Base-by-base conservation (phyloP, 768 basidiomycete species). In the Kwoniella botswanensis region DNA sequence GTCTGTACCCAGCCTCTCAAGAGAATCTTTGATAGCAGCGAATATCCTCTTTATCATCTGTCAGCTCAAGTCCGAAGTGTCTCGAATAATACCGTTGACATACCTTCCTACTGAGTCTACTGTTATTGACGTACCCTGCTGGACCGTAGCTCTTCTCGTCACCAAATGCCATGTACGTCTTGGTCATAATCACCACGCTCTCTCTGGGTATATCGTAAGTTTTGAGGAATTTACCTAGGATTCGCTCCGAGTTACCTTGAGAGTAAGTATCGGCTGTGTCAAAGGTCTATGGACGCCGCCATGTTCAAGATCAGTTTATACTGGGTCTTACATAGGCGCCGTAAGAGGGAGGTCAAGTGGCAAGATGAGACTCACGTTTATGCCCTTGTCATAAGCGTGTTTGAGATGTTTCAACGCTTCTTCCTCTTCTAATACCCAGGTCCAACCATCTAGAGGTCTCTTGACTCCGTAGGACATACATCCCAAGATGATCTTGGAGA, bases 151-250 rank as follows among this genome's bases (percentile, higher is more conserved):
- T 22, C 50, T 70, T 63, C 24, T 66, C 68, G 29, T 55, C 61
- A 3, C 55, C 67, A 35, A 35, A 70, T 42, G 26, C 15, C 46
- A 65, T 62, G 53, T 57, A 77, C 5, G 88, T 88, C 85, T 93
- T 93, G 64, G 92, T 92, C 86, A 93, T 87, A 17, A 93, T 87
- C 15, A 93, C 91, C 54, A 93, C 89, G 73, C 90, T 88, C 17
- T 90, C 89, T 2, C 92, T 87, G n/a, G 90, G 90, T 15, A 92
- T 85, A 17, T 88, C 80, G 72, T 88, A 86, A 71, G 88, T 77
- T 76, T 90, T 90, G 84, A 93, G 89, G 2, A 88, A 90, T 74
- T 90, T 89, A 12, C 91, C 91, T 21, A 92, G 85, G 63, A 92
- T 86, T 56, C 87, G 76, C 78, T 93, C 92, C 0, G 89, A 90